Evolutionary conservation across 139 green algal genomes (phyloP), one percentile per base, ranked within the genome.

Genomic region (Picochlorum sp.): DNA sequence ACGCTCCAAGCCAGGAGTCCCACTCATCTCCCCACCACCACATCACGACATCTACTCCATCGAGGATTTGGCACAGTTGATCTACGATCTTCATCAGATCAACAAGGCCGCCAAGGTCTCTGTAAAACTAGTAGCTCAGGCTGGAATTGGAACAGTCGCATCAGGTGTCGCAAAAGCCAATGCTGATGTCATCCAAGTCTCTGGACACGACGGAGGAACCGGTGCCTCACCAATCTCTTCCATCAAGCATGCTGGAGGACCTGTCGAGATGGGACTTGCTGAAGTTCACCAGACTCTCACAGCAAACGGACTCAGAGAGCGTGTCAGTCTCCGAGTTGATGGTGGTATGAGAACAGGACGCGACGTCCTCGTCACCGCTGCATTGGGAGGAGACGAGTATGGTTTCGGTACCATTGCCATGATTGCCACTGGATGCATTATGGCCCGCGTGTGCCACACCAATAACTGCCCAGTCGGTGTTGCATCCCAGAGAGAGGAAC

Each of bases 21-120:
- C 94, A 13, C 88, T 99, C 34, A 99, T 99, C 79, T 95, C 84
- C 5, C 94, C 94, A 6, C 94, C 94, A 0, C 94, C 94, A 11
- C 94, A 99, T 86, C 94, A 98, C 75, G 94, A 98, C 86, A 98
- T 98, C 79, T 99, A 98, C 86, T 98, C 92, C 62, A 99, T 98
- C 63, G 94, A 99, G 86, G 94, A 98, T 69, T 86, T 98, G 47
- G 88, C 94, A 10, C 94, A 99, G 86, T 90, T 98, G 66, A 98
- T 98, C 82, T 97, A 92, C 54, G 93, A 98, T 73, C 83, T 98
- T 50, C 80, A 86, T 66, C 76, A 88, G 76, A 81, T 97, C 61
- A 94, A 92, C 68, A 71, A 85, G 15, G 38, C 70, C 9, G 85
- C 89, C 68, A 95, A 92, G 81, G 93, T 98, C 23, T 91, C 78